A percentile compares a stretch with the other conserved stretches of the same genome.
Evolutionary conservation across 495 filamentous ascomycete genomes (phyloP).

Genomic region (Aspergillus conjunctus): DNA sequence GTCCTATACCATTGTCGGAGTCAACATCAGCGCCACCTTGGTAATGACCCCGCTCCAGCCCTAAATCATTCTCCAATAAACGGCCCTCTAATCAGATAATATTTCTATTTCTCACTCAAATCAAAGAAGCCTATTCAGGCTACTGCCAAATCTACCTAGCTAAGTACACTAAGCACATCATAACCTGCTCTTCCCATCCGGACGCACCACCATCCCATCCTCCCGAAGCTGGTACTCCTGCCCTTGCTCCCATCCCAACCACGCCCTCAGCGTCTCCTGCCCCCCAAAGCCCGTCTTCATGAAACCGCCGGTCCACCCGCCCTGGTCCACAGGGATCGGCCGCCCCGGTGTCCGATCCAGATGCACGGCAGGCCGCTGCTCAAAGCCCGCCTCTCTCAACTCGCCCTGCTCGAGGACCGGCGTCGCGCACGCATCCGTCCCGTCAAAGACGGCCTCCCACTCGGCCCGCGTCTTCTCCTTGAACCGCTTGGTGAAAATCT

Average conservation of each 20-base stretch:
- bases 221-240: slow-evolving; percentile 64
- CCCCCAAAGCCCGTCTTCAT: slow-evolving; percentile 71
- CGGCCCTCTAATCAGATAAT: too few relatives aligned
- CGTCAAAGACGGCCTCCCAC: slow-evolving; percentile 86
- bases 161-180: too few relatives aligned
- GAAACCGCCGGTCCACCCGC: slow-evolving; percentile 62
- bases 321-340: slow-evolving; percentile 57
- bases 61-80: too few relatives aligned
- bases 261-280: slow-evolving; percentile 65
- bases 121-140: too few relatives aligned
- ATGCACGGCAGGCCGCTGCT: slow-evolving; percentile 75
- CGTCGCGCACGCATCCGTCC: slow-evolving; percentile 88
- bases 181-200: slow-evolving; percentile 23
- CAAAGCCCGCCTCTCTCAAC: slow-evolving; percentile 65
- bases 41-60: too few relatives aligned
- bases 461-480: slow-evolving; percentile 71
- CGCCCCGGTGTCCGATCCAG: slow-evolving; percentile 65
- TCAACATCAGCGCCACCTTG: too few relatives aligned
- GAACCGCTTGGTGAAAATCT: slow-evolving; percentile 64
- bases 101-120: too few relatives aligned
- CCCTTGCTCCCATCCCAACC: slow-evolving; percentile 78
- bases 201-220: slow-evolving; percentile 52
- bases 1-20: too few relatives aligned
- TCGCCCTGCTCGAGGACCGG: slow-evolving; percentile 78
- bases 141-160: too few relatives aligned